Conservation (phyloP, 768 basidiomycete genomes). For the Mycena alexandri region DNA sequence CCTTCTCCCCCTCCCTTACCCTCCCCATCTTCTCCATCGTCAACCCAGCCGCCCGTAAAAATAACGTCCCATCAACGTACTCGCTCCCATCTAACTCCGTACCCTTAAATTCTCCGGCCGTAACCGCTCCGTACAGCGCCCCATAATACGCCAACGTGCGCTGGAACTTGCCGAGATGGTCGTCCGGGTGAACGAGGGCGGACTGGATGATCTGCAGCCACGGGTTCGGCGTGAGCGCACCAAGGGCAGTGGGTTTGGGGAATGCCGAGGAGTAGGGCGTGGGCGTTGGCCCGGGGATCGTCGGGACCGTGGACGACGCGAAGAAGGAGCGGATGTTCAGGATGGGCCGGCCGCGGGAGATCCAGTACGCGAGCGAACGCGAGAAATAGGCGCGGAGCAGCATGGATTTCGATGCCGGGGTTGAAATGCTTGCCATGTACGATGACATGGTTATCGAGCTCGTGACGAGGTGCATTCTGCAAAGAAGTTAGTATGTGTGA, state of each 20-base stretch:
- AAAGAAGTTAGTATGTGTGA: background rate
- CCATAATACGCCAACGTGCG: slow-evolving; percentile 54
- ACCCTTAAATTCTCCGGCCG: slow-evolving; percentile 47
- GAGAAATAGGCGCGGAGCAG: slow-evolving; percentile 33
- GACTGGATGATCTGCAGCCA: slow-evolving; percentile 57
- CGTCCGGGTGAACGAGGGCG: slow-evolving; percentile 50
- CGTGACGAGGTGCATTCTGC: slow-evolving; percentile 76
- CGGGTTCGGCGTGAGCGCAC: slow-evolving; percentile 49
- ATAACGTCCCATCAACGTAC: slow-evolving; percentile 71
- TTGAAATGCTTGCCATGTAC: slow-evolving; percentile 29
- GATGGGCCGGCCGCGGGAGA: slow-evolving; percentile 27
- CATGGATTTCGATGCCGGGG: slow-evolving; percentile 29
- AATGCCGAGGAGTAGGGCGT: slow-evolving; percentile 28
- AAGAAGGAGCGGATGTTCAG: slow-evolving; percentile 25
- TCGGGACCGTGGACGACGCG: slow-evolving; percentile 30
- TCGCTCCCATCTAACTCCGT: slow-evolving; percentile 66
- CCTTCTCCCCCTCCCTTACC: slow-evolving; percentile 51
- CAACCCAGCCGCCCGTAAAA: slow-evolving; percentile 68
- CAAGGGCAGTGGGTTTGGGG: slow-evolving; percentile 17
- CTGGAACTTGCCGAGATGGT: slow-evolving; percentile 56
- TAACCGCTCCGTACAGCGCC: slow-evolving; percentile 52
- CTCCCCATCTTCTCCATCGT: slow-evolving; percentile 59
- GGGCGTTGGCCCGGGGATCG: slow-evolving; percentile 35
- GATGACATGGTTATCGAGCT: slow-evolving; percentile 48
- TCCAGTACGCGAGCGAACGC: slow-evolving; percentile 25